Conservation (phyloP, 2,329 filamentous ascomycete species). For the Berkeleyomyces rouxiae region DNA sequence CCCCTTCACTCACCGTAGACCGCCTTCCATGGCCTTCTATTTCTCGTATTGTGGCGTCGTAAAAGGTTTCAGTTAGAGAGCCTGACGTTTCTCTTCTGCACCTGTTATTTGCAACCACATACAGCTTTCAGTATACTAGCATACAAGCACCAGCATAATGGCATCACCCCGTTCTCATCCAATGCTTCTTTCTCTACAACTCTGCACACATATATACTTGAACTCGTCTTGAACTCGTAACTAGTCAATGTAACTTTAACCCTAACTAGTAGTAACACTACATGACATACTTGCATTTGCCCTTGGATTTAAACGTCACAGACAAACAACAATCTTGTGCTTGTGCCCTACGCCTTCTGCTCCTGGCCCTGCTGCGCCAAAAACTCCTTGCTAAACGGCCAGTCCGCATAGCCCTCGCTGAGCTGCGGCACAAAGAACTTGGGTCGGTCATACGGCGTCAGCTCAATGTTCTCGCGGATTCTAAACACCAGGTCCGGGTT, state of each 20-base stretch:
- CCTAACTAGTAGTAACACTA: too few species aligned
- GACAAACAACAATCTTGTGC: not conserved
- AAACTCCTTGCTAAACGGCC: constrained; percentile 5
- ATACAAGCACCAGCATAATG: too few species aligned
- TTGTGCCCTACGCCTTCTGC: not conserved
- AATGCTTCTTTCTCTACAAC: too few species aligned
- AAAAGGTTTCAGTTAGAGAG: not conserved
- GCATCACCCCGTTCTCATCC: too few species aligned
- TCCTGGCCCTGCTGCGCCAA: not conserved
- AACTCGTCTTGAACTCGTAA: not conserved
- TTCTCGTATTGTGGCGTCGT: not conserved
- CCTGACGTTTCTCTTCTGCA: not conserved
- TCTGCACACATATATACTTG: not conserved
- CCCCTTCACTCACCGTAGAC: too few species aligned
- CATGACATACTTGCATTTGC: not conserved
- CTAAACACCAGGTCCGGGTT: constrained; percentile 22
- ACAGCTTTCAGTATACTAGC: too few species aligned
- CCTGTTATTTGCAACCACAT: too few species aligned
- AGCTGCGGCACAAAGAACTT: constrained; percentile 19
- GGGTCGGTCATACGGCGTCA: constrained; percentile 19
- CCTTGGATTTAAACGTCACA: not conserved
- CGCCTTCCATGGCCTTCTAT: not conserved
- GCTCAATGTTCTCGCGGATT: constrained; percentile 17
- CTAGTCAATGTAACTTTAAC: too few species aligned
- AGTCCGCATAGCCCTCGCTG: constrained; percentile 8